phyloP scores from a whole-genome alignment of 2,329 filamentous ascomycete genomes.

The Trichoderma polysporum region DNA sequence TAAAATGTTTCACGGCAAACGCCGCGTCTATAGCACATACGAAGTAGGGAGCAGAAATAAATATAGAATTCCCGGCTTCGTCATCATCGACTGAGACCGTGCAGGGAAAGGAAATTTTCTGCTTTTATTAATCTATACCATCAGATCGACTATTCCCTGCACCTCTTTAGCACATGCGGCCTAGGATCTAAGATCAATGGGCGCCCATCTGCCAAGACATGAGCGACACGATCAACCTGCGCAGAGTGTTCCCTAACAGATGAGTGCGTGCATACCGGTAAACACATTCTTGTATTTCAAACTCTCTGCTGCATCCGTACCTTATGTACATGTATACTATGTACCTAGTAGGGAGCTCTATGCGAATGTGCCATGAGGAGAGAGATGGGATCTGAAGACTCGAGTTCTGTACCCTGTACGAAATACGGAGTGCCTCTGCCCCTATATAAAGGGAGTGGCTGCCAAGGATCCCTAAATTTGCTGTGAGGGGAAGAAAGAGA shows the following conservation, averaged over 20 bases:
- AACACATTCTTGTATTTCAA: too few species aligned
- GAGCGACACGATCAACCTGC: not conserved
- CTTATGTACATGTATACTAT: too few species aligned
- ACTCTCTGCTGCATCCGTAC: too few species aligned
- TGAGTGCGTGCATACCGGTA: not conserved
- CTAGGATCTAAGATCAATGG: slow-evolving; percentile 10
- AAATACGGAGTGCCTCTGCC: too few species aligned
- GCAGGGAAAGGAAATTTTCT: not conserved
- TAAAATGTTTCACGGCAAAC: slow-evolving; percentile 14
- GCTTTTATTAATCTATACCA: not conserved
- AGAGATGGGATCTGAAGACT: too few species aligned
- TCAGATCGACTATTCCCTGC: slow-evolving; percentile 1
- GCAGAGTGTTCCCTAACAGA: not conserved
- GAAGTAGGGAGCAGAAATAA: too few species aligned
- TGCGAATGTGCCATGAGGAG: too few species aligned
- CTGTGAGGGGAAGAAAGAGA: too few species aligned
- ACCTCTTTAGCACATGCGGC: not conserved
- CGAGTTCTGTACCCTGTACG: too few species aligned
- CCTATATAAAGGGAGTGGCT: too few species aligned
- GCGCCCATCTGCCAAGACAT: not conserved
- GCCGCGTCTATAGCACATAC: not conserved
- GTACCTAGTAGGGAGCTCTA: too few species aligned
- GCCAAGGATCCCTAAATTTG: too few species aligned
- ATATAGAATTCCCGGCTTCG: not conserved
- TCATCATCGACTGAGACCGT: not conserved